Percentiles rank a stretch among this genome's conserved stretches.
These are phyloP conservation scores for Melanomma pulvis-pyrius DNA, from an alignment of 495 filamentous ascomycete species.

Conservation along the genomic window DNA sequence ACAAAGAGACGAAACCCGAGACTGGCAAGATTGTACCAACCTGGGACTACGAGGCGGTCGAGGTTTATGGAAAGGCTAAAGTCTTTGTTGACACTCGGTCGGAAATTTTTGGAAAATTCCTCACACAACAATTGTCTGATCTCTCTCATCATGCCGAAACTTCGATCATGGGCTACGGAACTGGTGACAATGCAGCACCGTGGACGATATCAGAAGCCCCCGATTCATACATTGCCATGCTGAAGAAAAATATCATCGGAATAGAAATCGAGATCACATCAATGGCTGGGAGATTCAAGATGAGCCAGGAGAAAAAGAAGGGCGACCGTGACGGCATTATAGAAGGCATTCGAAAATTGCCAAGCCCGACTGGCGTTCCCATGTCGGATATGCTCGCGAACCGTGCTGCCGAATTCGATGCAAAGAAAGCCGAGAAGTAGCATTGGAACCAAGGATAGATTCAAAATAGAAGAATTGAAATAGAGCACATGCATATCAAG, in stretches of 20 bases:
- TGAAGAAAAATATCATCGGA: constrained; percentile 60
- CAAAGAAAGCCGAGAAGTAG: background rate
- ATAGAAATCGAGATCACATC: constrained; percentile 55
- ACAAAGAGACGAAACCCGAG: constrained; percentile 57
- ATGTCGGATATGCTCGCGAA: background rate
- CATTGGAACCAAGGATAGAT: no score
- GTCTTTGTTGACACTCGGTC: background rate
- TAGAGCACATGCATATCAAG: no score
- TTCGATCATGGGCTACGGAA: background rate
- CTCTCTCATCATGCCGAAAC: background rate
- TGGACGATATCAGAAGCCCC: constrained; percentile 58
- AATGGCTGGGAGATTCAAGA: constrained; percentile 60
- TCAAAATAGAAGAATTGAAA: no score
- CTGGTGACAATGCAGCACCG: constrained; percentile 9
- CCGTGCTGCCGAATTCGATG: background rate
- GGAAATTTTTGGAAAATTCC: background rate
- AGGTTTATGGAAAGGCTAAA: constrained; percentile 22
- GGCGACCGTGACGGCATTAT: constrained; percentile 55
- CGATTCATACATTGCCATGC: constrained; percentile 49
- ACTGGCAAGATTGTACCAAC: constrained; percentile 64
- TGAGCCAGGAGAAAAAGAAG: constrained; percentile 57
- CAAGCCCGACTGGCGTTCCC: background rate
- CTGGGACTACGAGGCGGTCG: constrained; percentile 56
- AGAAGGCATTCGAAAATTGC: constrained; percentile 48
- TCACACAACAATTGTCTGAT: background rate